Evolutionary conservation across 139 green algal genomes (phyloP), one percentile per base, ranked within the genome.

Genomic region (Eudorina sp.): DNA sequence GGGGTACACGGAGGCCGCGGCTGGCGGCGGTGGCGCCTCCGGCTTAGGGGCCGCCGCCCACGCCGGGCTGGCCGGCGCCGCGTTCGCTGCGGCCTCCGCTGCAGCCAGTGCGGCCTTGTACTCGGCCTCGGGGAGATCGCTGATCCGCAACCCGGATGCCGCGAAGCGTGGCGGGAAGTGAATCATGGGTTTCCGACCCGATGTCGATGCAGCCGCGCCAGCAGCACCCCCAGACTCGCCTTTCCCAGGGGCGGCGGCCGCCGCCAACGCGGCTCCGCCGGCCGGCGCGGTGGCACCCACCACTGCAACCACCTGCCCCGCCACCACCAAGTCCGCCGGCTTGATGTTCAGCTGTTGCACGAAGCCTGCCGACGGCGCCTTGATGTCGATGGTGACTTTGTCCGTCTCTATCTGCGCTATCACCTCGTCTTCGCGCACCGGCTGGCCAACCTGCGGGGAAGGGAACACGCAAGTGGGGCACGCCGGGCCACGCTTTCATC

Each of bases 331-430:
- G 55, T 94, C 91, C 36, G 89, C 72, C 18, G 90, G 48, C 69
- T 90, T 86, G 68, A 95, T 85, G 1, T 89, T 38, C 0, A 95
- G 46, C 0, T 84, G 84, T 41, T 90, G 19, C 25, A 95, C 34
- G 1, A 82, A 66, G 41, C 92, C 92, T 19, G 80, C 91, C 38
- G 41, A n/a, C 14, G 91, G 85, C 16, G 89, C 68, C 68, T 90
- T 93, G 40, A 95, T 83, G 84, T 94, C 92, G 27, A 95, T 94
- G 1, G 91, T 93, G 19, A 94, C 92, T 88, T 93, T 92, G 92
- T 99, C 98, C 0, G 98, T 99, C 82, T 99, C 98, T n/a, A 99
- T 97, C 92, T 99, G 96, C 4, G 96, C 95, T 41, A 99, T 95
- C 8, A 99, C 91, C 53, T 99, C 97, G 88, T 99, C 98, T 69